phyloP scores from a whole-genome alignment of 1,284 basidiomycete genomes.

The Cerioporus squamosus region DNA sequence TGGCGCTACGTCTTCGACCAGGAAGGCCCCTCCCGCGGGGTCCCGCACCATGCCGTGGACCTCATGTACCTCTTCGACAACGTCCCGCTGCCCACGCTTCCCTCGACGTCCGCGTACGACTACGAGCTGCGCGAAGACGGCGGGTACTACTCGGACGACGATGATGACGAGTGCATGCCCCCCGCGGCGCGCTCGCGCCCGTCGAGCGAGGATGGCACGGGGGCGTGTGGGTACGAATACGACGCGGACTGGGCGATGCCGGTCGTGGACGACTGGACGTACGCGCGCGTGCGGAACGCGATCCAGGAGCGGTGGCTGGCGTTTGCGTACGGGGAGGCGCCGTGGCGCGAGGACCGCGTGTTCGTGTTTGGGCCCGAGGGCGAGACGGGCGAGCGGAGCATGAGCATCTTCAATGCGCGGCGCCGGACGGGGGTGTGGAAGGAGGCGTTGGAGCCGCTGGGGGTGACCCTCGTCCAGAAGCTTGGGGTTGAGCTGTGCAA shows the following conservation, averaged over 20 bases:
- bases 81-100: slow-evolving; percentile 44
- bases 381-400: slow-evolving; percentile 64
- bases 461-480: slow-evolving; percentile 67
- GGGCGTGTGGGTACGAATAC: slow-evolving; percentile 26
- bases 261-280: slow-evolving; percentile 66
- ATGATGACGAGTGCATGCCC: neutral
- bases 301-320: slow-evolving; percentile 73
- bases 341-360: slow-evolving; percentile 69
- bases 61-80: slow-evolving; percentile 79
- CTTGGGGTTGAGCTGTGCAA: slow-evolving; percentile 72
- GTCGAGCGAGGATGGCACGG: slow-evolving; percentile 22
- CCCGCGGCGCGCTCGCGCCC: slow-evolving; percentile 41
- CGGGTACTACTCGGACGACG: slow-evolving; percentile 30
- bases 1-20: slow-evolving; percentile 83
- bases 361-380: slow-evolving; percentile 79
- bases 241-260: slow-evolving; percentile 28
- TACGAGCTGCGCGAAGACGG: slow-evolving; percentile 26
- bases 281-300: slow-evolving; percentile 64
- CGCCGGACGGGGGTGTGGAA: slow-evolving; percentile 58
- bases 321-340: slow-evolving; percentile 73
- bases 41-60: slow-evolving; percentile 71
- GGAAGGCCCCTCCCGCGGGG: slow-evolving; percentile 63
- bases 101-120: slow-evolving; percentile 18
- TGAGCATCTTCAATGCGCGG: slow-evolving; percentile 57
- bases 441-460: slow-evolving; percentile 66